These are phyloP conservation scores for Flaveria floridana DNA, from an alignment of 140 eudicot species.

Conservation along the genomic window DNA sequence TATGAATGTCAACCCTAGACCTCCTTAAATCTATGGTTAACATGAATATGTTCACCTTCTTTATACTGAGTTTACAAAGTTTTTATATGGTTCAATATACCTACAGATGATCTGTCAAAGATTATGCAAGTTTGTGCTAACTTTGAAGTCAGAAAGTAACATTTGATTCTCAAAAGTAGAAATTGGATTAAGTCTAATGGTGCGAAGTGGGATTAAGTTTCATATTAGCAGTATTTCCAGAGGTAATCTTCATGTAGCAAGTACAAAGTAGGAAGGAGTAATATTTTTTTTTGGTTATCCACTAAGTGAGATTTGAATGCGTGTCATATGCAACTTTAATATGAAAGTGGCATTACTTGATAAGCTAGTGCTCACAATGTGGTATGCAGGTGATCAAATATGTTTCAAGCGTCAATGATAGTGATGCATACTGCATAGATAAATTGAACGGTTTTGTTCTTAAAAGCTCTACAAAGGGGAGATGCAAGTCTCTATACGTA, in stretches of 20 bases:
- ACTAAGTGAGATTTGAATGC: neutral
- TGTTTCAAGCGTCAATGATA: constrained; percentile 24
- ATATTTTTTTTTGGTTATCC: neutral
- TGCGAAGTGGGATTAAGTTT: constrained; percentile 3
- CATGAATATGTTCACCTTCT: constrained; percentile 17
- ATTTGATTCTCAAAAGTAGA: constrained; percentile 16
- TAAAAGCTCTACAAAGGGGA: constrained; percentile 25
- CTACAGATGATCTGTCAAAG: neutral
- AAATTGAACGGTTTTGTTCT: constrained; percentile 25
- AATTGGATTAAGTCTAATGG: neutral
- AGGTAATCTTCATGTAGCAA: neutral
- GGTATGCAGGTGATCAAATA: constrained; percentile 38
- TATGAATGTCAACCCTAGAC: constrained; percentile 19
- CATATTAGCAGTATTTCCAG: neutral
- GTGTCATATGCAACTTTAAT: constrained; percentile 10
- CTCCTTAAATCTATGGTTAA: constrained; percentile 9
- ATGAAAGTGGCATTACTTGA: constrained; percentile 15
- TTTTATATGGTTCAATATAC: neutral
- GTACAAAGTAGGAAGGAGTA: neutral
- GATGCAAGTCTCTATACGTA: constrained; percentile 13
- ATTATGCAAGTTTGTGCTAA: neutral
- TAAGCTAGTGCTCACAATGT: constrained; percentile 23
- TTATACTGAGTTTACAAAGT: neutral
- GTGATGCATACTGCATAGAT: constrained; percentile 12
- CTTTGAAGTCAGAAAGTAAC: constrained; percentile 13